Percentiles rank a stretch among this genome's conserved stretches.
Evolutionary conservation across 129 eudicot genomes (phyloP).

Genomic region (Gnaphalium uliginosum): DNA sequence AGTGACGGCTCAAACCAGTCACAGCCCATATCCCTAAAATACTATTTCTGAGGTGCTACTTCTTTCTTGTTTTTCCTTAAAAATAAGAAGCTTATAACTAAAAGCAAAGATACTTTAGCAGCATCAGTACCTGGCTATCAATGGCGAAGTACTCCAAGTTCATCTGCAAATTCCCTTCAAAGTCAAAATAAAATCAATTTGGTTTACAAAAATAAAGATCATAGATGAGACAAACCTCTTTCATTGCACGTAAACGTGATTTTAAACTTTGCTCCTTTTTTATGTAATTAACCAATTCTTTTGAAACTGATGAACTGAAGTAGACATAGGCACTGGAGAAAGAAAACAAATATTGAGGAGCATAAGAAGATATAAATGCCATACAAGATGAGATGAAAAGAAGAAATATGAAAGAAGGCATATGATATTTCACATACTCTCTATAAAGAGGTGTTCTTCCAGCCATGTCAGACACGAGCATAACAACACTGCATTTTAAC

Average conservation of each 20-base stretch:
- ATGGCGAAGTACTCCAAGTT: constrained; percentile 92
- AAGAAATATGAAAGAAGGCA: not conserved
- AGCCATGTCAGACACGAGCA: constrained; percentile 81
- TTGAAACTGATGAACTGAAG: constrained; percentile 81
- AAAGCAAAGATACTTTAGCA: constrained; percentile 10
- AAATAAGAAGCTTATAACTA: not conserved
- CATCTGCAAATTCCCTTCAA: constrained; percentile 65
- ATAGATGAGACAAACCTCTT: constrained; percentile 54
- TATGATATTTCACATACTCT: constrained; percentile 53
- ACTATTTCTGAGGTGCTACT: constrained; percentile 6
- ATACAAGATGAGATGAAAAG: not conserved
- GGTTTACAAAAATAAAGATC: constrained; percentile 13
- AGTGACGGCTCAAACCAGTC: constrained; percentile 10
- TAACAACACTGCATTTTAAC: constrained; percentile 63
- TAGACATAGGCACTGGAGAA: constrained; percentile 77
- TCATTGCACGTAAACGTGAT: constrained; percentile 87
- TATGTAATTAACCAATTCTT: constrained; percentile 67
- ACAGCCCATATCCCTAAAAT: not conserved
- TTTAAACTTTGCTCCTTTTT: constrained; percentile 66
- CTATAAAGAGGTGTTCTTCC: constrained; percentile 83
- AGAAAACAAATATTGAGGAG: constrained; percentile 11
- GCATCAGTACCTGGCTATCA: constrained; percentile 77
- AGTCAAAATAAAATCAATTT: constrained; percentile 14
- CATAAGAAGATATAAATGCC: constrained; percentile 10
- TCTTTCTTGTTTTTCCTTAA: constrained; percentile 10